These are phyloP conservation scores for Mediolabrus comicus DNA, from an alignment of 108 stramenopile species.

Conservation along the genomic window DNA sequence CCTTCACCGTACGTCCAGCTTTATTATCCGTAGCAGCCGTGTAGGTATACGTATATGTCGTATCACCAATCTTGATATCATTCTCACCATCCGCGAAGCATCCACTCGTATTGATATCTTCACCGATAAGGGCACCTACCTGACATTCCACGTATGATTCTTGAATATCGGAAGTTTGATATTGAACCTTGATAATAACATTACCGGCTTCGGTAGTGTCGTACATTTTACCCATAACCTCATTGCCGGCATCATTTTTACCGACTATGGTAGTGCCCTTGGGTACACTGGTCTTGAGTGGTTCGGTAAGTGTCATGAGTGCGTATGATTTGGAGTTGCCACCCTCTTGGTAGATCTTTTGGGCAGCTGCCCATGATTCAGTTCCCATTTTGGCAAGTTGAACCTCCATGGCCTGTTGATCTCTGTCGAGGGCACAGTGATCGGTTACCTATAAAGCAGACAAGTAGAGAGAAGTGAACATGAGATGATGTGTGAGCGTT, in stretches of 20 bases:
- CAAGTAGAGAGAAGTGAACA: not conserved
- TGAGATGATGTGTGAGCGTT: not conserved
- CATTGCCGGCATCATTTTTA: slow-evolving; percentile 35
- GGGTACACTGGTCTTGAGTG: slow-evolving; percentile 25
- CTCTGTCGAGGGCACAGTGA: slow-evolving; percentile 70
- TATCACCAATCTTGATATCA: slow-evolving; percentile 21
- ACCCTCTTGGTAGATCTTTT: slow-evolving; percentile 59
- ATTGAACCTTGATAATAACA: slow-evolving; percentile 48
- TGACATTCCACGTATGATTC: slow-evolving; percentile 58
- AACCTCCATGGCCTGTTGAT: slow-evolving; percentile 64
- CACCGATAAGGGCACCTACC: slow-evolving; percentile 59
- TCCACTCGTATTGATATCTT: slow-evolving; percentile 7
- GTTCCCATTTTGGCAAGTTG: slow-evolving; percentile 28
- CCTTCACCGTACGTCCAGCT: slow-evolving; percentile 59
- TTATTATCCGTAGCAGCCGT: slow-evolving; percentile 45
- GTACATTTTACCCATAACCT: slow-evolving; percentile 47
- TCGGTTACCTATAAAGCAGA: slow-evolving; percentile 24
- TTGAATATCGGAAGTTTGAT: slow-evolving; percentile 51
- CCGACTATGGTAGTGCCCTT: slow-evolving; percentile 46
- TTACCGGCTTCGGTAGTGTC: slow-evolving; percentile 34
- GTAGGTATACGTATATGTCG: slow-evolving; percentile 47
- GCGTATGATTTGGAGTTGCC: slow-evolving; percentile 71
- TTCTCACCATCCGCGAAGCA: slow-evolving; percentile 13
- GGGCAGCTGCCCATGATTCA: slow-evolving; percentile 43
- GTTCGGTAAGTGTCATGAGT: slow-evolving; percentile 36